A percentile compares a stretch with the other conserved stretches of the same genome.
phyloP scores from a whole-genome alignment of 352 stramenopile genomes.

The Phytophthora fragariaefolia region DNA sequence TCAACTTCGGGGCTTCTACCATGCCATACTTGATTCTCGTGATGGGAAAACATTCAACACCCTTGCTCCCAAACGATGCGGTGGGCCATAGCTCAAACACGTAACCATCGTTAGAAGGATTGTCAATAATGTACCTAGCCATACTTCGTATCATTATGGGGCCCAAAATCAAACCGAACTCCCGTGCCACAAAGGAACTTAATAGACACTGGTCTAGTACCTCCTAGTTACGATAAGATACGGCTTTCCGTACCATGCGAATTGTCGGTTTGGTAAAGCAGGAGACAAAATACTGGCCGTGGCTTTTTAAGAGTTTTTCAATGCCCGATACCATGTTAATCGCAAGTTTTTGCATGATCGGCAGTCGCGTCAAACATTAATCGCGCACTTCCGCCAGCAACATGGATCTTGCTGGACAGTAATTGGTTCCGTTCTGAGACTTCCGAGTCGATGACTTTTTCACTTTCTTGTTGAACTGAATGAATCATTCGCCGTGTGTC shows the following conservation, averaged over 20 bases:
- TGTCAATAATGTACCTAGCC: neutral
- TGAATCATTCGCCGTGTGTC: too few relatives aligned
- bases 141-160: conserved; percentile 1
- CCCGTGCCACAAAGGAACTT: conserved; percentile 7
- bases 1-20: conserved; percentile 15
- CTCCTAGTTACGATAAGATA: conserved; percentile 1
- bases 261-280: neutral
- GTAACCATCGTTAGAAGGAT: conserved; percentile 13
- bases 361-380: conserved; percentile 15
- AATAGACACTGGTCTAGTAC: neutral
- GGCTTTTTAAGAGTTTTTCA: too few relatives aligned
- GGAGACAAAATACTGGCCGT: too few relatives aligned
- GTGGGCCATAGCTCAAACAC: too few relatives aligned
- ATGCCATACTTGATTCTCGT: too few relatives aligned
- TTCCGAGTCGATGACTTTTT: neutral
- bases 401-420: conserved; percentile 9
- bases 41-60: too few relatives aligned
- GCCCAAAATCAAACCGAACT: neutral
- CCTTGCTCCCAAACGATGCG: too few relatives aligned
- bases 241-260: conserved; percentile 4
- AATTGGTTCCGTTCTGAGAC: neutral
- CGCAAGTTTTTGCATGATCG: neutral
- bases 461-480: too few relatives aligned
- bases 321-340: neutral
- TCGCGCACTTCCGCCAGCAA: conserved; percentile 9